Conservation (phyloP, 305 asterid species). For the Fraxinus latifolia region DNA sequence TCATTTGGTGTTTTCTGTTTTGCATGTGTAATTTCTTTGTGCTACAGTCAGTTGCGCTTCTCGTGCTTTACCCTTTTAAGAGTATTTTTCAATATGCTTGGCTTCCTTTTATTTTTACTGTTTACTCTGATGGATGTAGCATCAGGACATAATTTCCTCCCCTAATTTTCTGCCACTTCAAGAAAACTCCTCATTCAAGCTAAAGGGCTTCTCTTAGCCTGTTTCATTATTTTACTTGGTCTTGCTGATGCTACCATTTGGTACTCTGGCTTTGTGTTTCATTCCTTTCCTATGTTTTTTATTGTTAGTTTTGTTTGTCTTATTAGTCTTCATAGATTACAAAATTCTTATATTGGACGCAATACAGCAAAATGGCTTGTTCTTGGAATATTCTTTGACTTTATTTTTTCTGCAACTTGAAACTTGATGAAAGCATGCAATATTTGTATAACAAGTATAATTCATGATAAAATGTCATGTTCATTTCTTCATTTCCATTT, state of each 20-base stretch:
- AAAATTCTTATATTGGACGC: constrained; percentile 17
- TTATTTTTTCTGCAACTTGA: constrained; percentile 9
- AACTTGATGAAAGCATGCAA: constrained; percentile 17
- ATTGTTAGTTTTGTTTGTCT: not conserved
- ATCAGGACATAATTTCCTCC: not conserved
- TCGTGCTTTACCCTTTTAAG: not conserved
- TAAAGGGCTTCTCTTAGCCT: not conserved
- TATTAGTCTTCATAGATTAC: constrained; percentile 12
- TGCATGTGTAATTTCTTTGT: not conserved
- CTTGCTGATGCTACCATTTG: not conserved
- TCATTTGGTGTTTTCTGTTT: not conserved
- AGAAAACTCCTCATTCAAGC: not conserved
- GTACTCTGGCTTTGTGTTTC: not conserved
- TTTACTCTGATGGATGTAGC: not conserved
- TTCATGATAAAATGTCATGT: not conserved
- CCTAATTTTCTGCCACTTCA: constrained; percentile 6
- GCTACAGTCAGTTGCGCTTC: not conserved
- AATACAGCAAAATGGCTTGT: not conserved
- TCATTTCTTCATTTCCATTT: constrained; percentile 16
- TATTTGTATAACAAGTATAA: constrained; percentile 14
- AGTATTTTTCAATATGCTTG: not conserved
- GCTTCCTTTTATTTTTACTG: not conserved
- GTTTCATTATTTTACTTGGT: not conserved
- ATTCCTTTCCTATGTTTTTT: not conserved
- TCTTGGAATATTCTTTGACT: constrained; percentile 10